A percentile compares a stretch with the other conserved stretches of the same genome.
These are phyloP conservation scores for Flaveria floridana DNA, from an alignment of 140 eudicot genomes.

Conservation along the genomic window DNA sequence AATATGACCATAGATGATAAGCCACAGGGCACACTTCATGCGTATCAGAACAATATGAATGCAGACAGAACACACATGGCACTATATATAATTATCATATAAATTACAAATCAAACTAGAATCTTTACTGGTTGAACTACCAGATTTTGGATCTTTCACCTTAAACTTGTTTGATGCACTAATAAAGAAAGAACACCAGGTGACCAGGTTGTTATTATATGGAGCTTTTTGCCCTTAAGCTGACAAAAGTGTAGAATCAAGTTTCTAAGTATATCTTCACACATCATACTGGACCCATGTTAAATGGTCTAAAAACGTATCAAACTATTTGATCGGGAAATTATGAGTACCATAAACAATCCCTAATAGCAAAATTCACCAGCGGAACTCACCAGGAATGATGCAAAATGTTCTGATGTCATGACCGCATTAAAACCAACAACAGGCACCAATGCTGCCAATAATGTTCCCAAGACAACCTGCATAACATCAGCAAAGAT, in stretches of 20 bases:
- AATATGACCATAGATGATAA: conserved; percentile 20
- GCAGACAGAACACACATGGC: conserved; percentile 10
- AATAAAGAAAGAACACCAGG: conserved; percentile 14
- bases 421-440: conserved; percentile 97
- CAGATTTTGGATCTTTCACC: conserved; percentile 4
- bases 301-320: not conserved
- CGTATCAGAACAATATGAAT: not conserved
- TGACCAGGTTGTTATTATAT: conserved; percentile 11
- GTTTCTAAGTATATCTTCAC: not conserved
- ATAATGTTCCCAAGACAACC: conserved; percentile 91
- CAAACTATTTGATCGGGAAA: not conserved
- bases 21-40: not conserved
- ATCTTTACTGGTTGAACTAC: not conserved
- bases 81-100: not conserved
- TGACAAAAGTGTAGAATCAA: not conserved
- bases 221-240: not conserved
- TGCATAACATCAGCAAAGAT: conserved; percentile 35
- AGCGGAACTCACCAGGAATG: conserved; percentile 73
- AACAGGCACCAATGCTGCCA: conserved; percentile 97
- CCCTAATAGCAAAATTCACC: conserved; percentile 13
- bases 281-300: conserved; percentile 15
- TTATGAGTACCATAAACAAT: conserved; percentile 8
- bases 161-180: conserved; percentile 1
- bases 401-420: conserved; percentile 99
- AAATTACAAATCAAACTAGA: conserved; percentile 14